These are phyloP conservation scores for Colletotrichum liaoningense DNA, from an alignment of 2,329 filamentous ascomycete genomes.

Conservation along the genomic window DNA sequence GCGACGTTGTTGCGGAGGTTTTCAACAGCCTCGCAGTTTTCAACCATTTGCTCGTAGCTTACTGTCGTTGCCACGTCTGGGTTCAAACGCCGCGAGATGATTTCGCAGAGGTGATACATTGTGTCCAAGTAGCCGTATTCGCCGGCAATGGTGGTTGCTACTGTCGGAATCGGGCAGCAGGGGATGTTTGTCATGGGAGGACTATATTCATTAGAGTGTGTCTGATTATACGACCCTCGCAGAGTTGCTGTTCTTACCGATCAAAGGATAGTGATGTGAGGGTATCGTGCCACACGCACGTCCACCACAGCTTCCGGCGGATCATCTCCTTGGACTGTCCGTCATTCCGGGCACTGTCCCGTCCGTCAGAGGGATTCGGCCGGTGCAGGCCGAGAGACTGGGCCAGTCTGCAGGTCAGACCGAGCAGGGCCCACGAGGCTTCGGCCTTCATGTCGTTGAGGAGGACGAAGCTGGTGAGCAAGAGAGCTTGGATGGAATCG, in stretches of 20 bases:
- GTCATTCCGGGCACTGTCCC: conserved; percentile 56
- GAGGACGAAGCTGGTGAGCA: conserved; percentile 72
- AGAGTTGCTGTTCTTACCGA: conserved; percentile 52
- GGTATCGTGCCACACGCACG: conserved; percentile 75
- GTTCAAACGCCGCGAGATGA: conserved; percentile 68
- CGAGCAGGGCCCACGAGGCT: conserved; percentile 74
- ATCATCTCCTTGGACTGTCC: conserved; percentile 64
- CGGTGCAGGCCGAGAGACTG: conserved; percentile 73
- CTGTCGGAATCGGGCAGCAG: conserved; percentile 64
- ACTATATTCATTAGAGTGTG: conserved; percentile 43
- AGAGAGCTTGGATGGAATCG: conserved; percentile 73
- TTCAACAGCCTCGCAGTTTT: conserved; percentile 67
- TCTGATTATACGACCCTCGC: too few species aligned
- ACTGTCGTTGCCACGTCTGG: conserved; percentile 63
- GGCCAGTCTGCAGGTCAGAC: conserved; percentile 72
- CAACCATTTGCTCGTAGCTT: conserved; percentile 66
- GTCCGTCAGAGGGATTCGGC: conserved; percentile 55
- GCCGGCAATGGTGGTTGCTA: conserved; percentile 53
- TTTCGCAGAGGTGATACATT: conserved; percentile 73
- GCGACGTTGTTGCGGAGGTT: conserved; percentile 60
- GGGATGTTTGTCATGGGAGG: conserved; percentile 72
- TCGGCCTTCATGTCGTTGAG: conserved; percentile 78
- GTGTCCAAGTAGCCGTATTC: conserved; percentile 71
- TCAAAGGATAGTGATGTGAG: conserved; percentile 75
- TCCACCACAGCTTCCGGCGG: conserved; percentile 71